A percentile compares a stretch with the other conserved stretches of the same genome.
phyloP scores from a whole-genome alignment of 805 yeast genomes.

The Wickerhamiella galacta region DNA sequence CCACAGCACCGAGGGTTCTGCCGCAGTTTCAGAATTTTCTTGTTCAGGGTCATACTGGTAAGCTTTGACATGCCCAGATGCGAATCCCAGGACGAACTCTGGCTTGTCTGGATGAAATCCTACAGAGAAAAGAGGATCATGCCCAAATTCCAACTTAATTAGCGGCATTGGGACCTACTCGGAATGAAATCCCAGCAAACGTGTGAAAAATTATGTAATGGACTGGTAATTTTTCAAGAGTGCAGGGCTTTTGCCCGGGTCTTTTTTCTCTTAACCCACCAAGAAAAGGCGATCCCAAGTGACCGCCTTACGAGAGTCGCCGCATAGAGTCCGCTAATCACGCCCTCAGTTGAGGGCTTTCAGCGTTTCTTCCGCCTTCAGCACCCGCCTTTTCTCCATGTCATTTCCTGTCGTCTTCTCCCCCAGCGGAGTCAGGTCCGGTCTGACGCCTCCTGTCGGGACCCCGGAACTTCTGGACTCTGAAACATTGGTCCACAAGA shows the following conservation, averaged over 20 bases:
- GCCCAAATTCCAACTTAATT: conserved; percentile 17
- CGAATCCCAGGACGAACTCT: conserved; percentile 53
- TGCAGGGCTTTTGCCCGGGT: no score
- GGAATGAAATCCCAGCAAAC: background rate
- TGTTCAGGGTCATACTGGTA: conserved; percentile 37
- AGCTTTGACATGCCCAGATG: conserved; percentile 59
- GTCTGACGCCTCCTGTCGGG: background rate
- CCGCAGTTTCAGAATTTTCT: conserved; percentile 22
- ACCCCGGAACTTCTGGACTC: conserved; percentile 1
- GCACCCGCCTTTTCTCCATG: conserved; percentile 1
- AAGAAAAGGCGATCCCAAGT: background rate
- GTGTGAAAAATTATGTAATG: background rate
- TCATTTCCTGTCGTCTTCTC: background rate
- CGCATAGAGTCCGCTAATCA: conserved; percentile 14
- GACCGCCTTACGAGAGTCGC: conserved; percentile 19
- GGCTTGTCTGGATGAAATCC: conserved; percentile 66
- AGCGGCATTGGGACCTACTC: conserved; percentile 7
- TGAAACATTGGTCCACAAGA: conserved; percentile 1
- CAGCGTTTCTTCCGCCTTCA: background rate
- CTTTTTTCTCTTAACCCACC: background rate
- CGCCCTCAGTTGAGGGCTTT: conserved; percentile 14
- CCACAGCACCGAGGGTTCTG: conserved; percentile 35
- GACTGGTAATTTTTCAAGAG: no score
- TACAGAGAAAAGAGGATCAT: conserved; percentile 40
- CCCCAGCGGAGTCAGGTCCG: background rate